Evolutionary conservation across 1,284 basidiomycete species (phyloP).

Genomic region (Rhodotorula sp.): DNA sequence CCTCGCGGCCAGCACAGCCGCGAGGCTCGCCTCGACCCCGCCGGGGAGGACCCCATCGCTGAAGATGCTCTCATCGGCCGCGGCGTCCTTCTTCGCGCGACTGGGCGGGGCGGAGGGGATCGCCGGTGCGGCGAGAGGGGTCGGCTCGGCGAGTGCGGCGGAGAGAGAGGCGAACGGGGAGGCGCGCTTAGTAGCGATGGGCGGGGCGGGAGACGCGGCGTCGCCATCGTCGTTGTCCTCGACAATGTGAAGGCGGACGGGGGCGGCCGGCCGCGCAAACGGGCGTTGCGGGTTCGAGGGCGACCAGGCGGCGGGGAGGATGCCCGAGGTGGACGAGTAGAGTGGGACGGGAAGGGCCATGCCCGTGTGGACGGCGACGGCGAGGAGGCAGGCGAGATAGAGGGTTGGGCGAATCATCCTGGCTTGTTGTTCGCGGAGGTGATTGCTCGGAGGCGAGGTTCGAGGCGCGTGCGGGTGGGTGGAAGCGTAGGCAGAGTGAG

Average conservation of each 20-base stretch:
- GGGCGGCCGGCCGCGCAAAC: neutral
- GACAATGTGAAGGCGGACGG: neutral
- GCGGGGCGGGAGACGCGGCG: neutral
- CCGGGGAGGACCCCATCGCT: neutral
- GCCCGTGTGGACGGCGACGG: neutral
- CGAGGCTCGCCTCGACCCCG: neutral
- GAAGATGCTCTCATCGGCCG: slow-evolving; percentile 2
- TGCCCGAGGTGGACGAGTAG: neutral
- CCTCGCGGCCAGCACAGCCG: neutral
- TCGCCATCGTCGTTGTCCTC: neutral
- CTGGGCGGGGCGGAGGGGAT: neutral
- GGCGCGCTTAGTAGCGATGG: neutral
- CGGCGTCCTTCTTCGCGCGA: neutral
- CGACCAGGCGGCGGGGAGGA: neutral
- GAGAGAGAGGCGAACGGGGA: neutral
- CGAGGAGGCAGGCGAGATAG: neutral
- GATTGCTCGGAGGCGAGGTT: neutral
- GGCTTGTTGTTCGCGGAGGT: neutral
- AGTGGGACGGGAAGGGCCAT: neutral
- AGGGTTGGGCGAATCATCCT: neutral
- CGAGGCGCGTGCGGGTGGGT: neutral
- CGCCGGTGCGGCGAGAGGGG: too few species aligned
- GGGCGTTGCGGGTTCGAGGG: neutral
- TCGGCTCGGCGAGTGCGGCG: neutral
- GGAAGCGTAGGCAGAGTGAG: neutral